Percentiles rank a stretch among this genome's conserved stretches.
Conservation (phyloP, 805 yeast genomes). For the Pichia californica region DNA sequence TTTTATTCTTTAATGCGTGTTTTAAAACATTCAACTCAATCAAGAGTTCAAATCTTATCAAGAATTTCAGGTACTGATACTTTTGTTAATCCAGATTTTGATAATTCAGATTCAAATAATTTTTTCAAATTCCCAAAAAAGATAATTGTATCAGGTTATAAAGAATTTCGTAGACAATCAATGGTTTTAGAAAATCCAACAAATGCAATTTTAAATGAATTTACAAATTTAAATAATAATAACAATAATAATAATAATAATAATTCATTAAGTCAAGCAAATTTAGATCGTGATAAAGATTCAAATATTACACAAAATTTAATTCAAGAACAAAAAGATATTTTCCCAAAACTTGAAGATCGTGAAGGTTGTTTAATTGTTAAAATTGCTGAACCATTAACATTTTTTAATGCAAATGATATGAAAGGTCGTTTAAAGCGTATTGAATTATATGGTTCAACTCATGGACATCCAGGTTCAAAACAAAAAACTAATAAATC, state of each 20-base stretch:
- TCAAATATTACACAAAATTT: background rate
- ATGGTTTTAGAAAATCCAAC: conserved; percentile 2
- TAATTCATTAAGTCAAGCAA: background rate
- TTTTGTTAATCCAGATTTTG: conserved; percentile 67
- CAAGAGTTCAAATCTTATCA: conserved; percentile 79
- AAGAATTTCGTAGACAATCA: conserved; percentile 21
- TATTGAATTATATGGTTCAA: conserved; percentile 71
- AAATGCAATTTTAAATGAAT: background rate
- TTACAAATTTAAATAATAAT: background rate
- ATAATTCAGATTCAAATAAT: conserved; percentile 15
- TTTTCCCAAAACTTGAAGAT: conserved; percentile 31
- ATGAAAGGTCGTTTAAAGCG: conserved; percentile 59
- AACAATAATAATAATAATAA: background rate
- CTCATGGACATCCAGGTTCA: conserved; percentile 64
- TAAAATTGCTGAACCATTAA: conserved; percentile 80
- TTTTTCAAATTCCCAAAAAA: conserved; percentile 13
- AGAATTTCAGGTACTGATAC: conserved; percentile 54
- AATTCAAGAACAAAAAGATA: background rate
- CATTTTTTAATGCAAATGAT: conserved; percentile 81
- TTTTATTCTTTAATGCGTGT: conserved; percentile 74
- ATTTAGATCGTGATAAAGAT: background rate
- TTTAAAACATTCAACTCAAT: conserved; percentile 69
- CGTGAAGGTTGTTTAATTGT: conserved; percentile 72
- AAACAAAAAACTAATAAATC: conserved; percentile 30
- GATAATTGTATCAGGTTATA: conserved; percentile 22